phyloP scores from a whole-genome alignment of 1,284 basidiomycete genomes.

The Albatrellus sp. region DNA sequence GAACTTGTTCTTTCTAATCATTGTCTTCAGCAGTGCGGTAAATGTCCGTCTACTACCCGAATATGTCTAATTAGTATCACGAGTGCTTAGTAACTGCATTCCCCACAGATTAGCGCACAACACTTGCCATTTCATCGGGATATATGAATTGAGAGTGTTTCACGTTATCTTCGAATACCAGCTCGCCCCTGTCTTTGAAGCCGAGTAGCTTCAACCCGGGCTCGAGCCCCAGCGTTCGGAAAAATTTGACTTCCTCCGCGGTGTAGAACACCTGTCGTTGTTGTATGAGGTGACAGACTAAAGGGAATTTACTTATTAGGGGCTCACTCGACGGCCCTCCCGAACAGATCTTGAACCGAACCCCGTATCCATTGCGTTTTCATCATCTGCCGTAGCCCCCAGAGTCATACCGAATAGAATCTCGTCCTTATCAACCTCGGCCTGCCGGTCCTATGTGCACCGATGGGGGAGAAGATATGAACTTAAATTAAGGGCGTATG shows the following conservation, averaged over 20 bases:
- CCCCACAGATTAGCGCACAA: background rate
- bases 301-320: background rate
- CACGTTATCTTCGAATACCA: constrained; percentile 80
- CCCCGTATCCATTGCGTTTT: constrained; percentile 17
- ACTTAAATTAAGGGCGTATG: too few species aligned
- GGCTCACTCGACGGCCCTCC: constrained; percentile 35
- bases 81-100: background rate
- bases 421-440: constrained; percentile 42
- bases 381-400: constrained; percentile 31
- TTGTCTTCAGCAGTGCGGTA: constrained; percentile 74
- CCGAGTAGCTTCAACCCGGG: constrained; percentile 85
- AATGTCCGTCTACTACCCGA: constrained; percentile 89
- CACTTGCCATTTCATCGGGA: constrained; percentile 72
- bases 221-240: constrained; percentile 68
- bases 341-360: constrained; percentile 30
- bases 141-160: constrained; percentile 90
- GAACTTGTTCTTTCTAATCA: constrained; percentile 74
- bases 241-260: constrained; percentile 70
- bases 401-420: constrained; percentile 53
- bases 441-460: constrained; percentile 37
- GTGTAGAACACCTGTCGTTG: constrained; percentile 50
- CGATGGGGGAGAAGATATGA: background rate
- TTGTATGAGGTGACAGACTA: background rate
- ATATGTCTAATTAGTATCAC: constrained; percentile 40
- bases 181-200: constrained; percentile 68